Evolutionary conservation across 495 filamentous ascomycete genomes (phyloP), one percentile per base, ranked within the genome.

Genomic region (Xylaria telfairii): DNA sequence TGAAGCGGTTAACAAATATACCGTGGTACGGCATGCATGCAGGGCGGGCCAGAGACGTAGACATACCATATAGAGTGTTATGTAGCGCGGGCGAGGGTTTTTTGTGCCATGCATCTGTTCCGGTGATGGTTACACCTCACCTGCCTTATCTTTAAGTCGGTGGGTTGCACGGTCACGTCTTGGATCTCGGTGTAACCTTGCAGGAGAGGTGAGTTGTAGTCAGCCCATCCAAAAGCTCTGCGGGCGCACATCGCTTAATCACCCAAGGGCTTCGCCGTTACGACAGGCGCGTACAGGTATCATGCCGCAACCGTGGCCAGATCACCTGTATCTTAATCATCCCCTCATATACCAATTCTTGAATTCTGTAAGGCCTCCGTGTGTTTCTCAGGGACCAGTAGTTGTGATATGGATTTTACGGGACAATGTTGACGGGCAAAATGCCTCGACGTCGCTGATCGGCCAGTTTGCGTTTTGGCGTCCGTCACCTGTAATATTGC

Each of bases 51-150:
- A 59, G 30, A 59, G 30, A 21, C 56, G 13, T 54, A 28, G 26
- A 15, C 30, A 37, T 59, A 59, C 56, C 56, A n/a, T 32, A 57
- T 8, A 34, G 32, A 32, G 21, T 39, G 2, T 61, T 39, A 24
- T 24, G 19, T 37, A 7, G 6, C 32, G 41, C 21, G 19, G 26
- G 42, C 59, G 37, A 59, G 32, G n/a, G 2, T 21, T 32, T 28
- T 24, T 61, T 12, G 59, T 41, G 37, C 59, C 37, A 34, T 42
- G 37, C 21, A 61, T 61, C 37, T 24, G 5, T 34, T 37, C 30
- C 21, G n/a, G 59, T 61, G 17, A 59, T 12, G 30, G 59, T 61
- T 61, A 26, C 59, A 61, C 5, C 59, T 61, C 59, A 21, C 59
- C 26, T 61, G 34, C 59, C 37, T 61, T 61, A 61, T 61, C 59